Percentiles rank a stretch among this genome's conserved stretches.
phyloP scores from a whole-genome alignment of 352 stramenopile species.

The Pythium coloratum region DNA sequence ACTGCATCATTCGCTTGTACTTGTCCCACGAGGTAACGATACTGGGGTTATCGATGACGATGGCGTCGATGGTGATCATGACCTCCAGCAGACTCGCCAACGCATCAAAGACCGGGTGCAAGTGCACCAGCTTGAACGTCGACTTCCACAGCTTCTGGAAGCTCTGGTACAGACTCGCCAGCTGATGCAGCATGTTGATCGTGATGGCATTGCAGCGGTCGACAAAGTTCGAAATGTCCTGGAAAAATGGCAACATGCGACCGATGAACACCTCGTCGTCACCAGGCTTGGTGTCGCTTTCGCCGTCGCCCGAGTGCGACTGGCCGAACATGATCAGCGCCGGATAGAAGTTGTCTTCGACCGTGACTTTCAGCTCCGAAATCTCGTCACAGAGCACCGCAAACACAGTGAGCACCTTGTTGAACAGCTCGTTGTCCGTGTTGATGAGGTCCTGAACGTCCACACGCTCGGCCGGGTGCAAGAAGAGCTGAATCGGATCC shows the following conservation, averaged over 20 bases:
- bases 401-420: conserved; percentile 89
- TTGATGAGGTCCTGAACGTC: conserved; percentile 89
- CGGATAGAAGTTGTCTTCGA: conserved; percentile 89
- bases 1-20: conserved; percentile 92
- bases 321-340: conserved; percentile 90
- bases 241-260: conserved; percentile 87
- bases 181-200: conserved; percentile 91
- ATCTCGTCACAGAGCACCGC: conserved; percentile 90
- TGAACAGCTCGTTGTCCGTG: conserved; percentile 89
- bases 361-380: conserved; percentile 86
- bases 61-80: conserved; percentile 89
- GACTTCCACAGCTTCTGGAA: conserved; percentile 89
- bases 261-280: conserved; percentile 86
- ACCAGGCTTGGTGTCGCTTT: conserved; percentile 65
- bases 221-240: conserved; percentile 91
- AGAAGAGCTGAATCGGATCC: conserved; percentile 80
- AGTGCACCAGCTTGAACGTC: conserved; percentile 85
- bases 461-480: conserved; percentile 83
- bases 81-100: conserved; percentile 78
- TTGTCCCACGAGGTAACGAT: conserved; percentile 88
- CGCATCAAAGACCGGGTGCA: conserved; percentile 79
- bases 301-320: conserved; percentile 55
- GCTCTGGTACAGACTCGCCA: conserved; percentile 85
- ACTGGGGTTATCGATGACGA: conserved; percentile 86
- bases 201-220: conserved; percentile 87